Base-by-base conservation (phyloP, 495 filamentous ascomycete genomes). In the Trichoderma gamsii region DNA sequence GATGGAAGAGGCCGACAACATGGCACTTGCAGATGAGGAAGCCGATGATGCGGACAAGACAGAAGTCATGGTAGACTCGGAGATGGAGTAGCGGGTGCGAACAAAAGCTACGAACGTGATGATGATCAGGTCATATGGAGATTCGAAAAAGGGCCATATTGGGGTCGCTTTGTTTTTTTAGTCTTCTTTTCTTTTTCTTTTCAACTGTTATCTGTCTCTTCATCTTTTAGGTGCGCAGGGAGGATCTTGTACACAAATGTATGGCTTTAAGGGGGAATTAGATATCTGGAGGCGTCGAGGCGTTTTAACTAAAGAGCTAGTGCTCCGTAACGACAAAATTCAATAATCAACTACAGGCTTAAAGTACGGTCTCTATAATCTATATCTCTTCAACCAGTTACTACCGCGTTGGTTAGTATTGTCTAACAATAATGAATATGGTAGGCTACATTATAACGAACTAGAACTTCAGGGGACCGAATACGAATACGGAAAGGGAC, bases 21-120 rank as follows among this genome's bases (percentile, higher is more conserved):
- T 41, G n/a, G 67, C 56, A 8, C 38, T 64, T 15, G 67, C 2
- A 1, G 67, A 68, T 6, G 59, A 64, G 7, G 66, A 67, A 7
- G 23, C 21, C 41, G 66, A 67, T 3, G 66, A 67, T 23, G 29
- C 51, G 5, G 67, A 68, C 25, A 61, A 41, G 41, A 66, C 65
- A 27, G 65, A 66, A 16, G 41, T 66, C 41, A 27, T 66, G 65
- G 41, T 32, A 3, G 65, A 66, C 9, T 65, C 63, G 35, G 63
- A 65, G 18, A 21, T 25, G 0, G 63, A 65, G 63, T 41, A 41
- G 41, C 18, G 63, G 32, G 35, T 18, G 8, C 41, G 16, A 15
- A 65, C 21, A 13, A 15, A 21, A 4, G 56, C 11, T 61, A 29
- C 11, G 56, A 15, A 12, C 32, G 23, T 6, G 23, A 9, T 23